Conservation (phyloP, 805 yeast genomes). For the Barnettozyma siamensis region DNA sequence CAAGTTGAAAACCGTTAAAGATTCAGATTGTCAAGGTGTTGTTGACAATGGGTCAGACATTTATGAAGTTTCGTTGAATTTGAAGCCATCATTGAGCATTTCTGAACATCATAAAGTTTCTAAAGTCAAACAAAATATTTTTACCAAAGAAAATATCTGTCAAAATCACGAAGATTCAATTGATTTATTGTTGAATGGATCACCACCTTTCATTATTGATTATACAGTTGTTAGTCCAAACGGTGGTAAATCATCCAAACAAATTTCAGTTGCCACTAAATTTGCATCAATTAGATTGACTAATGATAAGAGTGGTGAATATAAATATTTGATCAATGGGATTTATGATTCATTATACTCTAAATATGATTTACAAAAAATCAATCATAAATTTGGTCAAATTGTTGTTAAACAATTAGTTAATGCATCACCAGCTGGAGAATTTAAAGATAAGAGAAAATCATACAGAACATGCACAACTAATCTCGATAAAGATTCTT, state of each 20-base stretch:
- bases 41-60: conserved; percentile 28
- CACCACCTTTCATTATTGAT: conserved; percentile 62
- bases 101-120: conserved; percentile 28
- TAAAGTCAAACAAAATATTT: conserved; percentile 21
- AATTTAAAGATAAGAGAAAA: conserved; percentile 41
- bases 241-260: conserved; percentile 36
- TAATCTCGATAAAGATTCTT: conserved; percentile 29
- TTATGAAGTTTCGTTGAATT: conserved; percentile 38
- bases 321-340: conserved; percentile 53
- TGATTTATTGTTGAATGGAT: conserved; percentile 49
- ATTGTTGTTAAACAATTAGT: conserved; percentile 47
- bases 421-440: conserved; percentile 54
- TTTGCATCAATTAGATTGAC: conserved; percentile 42
- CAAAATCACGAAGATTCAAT: conserved; percentile 42
- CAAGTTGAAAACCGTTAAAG: conserved; percentile 38
- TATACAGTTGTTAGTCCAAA: conserved; percentile 58
- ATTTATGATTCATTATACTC: conserved; percentile 63
- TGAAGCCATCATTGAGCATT: conserved; percentile 40
- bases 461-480: conserved; percentile 46
- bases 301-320: conserved; percentile 49
- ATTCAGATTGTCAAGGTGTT: conserved; percentile 46
- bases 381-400: conserved; percentile 26
- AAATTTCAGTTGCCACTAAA: conserved; percentile 46
- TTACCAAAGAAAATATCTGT: conserved; percentile 37
- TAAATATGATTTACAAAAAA: conserved; percentile 30